Conservation (phyloP, 139 green algal genomes). For the Raphidocelis subcapitata region DNA sequence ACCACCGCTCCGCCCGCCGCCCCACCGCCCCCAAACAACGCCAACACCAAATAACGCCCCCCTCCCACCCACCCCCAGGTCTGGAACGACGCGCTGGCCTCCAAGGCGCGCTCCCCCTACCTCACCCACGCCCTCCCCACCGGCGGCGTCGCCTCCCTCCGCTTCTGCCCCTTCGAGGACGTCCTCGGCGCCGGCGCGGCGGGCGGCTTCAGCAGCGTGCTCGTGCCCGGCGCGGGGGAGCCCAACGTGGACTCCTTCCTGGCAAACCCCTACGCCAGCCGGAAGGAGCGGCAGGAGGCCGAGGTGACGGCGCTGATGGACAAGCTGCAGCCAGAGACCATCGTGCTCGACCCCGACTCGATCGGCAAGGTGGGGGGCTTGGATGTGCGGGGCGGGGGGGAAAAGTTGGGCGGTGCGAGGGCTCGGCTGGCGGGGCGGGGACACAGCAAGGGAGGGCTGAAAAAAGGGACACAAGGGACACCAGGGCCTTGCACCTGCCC, state of each 20-base stretch:
- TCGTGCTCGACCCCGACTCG: conserved; percentile 87
- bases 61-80: conserved; percentile 41
- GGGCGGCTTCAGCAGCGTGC: conserved; percentile 62
- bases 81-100: conserved; percentile 83
- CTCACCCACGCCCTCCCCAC: conserved; percentile 70
- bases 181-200: conserved; percentile 76
- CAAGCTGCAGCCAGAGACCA: conserved; percentile 97
- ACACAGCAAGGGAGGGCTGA: too few relatives aligned
- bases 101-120: conserved; percentile 88
- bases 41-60: not conserved
- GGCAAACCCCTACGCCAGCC: conserved; percentile 88
- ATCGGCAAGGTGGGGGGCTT: conserved; percentile 66
- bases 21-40: not conserved
- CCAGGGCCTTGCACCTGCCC: too few relatives aligned
- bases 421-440: too few relatives aligned
- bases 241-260: conserved; percentile 98
- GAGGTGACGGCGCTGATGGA: conserved; percentile 94
- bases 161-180: conserved; percentile 97
- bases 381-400: not conserved
- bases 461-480: too few relatives aligned
- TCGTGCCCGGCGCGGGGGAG: conserved; percentile 90
- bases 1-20: not conserved
- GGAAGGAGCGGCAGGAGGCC: conserved; percentile 77
- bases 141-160: conserved; percentile 43
- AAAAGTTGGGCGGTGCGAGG: not conserved